Evolutionary conservation across 106 monocot genomes (phyloP).

Genomic region (Phalaenopsis aphrodite): DNA sequence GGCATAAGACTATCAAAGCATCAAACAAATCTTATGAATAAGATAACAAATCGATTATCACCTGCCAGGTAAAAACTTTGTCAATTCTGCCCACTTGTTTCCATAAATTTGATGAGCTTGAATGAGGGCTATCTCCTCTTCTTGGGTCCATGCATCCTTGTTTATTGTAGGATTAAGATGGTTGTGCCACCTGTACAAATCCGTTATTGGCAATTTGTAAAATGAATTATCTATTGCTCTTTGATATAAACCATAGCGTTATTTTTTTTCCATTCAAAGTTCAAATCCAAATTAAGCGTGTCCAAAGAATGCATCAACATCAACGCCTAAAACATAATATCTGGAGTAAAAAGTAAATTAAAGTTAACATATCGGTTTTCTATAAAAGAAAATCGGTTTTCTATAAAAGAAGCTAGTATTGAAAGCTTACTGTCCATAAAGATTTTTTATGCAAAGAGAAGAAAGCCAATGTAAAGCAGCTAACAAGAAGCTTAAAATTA

Average conservation of each 20-base stretch:
- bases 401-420: too few species aligned
- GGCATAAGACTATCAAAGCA: not conserved
- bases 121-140: constrained; percentile 65
- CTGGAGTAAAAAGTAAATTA: not conserved
- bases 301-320: not conserved
- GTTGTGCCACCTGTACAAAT: constrained; percentile 56
- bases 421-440: too few species aligned
- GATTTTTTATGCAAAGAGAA: too few species aligned
- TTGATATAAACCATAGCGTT: not conserved
- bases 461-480: too few species aligned
- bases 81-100: constrained; percentile 76
- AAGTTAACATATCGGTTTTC: not conserved
- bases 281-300: not conserved
- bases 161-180: constrained; percentile 75
- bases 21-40: not conserved
- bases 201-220: not conserved
- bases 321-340: not conserved
- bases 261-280: not conserved
- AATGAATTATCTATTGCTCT: not conserved
- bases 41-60: constrained; percentile 9
- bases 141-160: constrained; percentile 76
- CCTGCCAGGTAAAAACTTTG: constrained; percentile 73
- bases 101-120: constrained; percentile 67
- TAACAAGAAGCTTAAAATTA: too few species aligned
- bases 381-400: too few species aligned